A percentile compares a stretch with the other conserved stretches of the same genome.
These are phyloP conservation scores for Pseudoturritis turrita DNA, from an alignment of 345 rosid species.

Conservation along the genomic window DNA sequence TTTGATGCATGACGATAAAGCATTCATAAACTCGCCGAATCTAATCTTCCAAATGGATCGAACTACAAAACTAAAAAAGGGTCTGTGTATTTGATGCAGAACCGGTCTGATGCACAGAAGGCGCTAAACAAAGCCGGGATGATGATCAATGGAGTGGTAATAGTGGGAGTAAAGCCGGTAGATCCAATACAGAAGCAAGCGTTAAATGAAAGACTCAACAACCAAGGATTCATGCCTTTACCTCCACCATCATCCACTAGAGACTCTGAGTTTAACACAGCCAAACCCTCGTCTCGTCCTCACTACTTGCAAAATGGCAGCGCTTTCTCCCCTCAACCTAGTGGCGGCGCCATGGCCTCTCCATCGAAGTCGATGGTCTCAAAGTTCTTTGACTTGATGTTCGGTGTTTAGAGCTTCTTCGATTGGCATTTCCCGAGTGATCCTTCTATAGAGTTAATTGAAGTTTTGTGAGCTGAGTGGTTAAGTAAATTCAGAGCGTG, in stretches of 20 bases:
- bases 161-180: conserved; percentile 86
- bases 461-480: conserved; percentile 12
- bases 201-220: conserved; percentile 64
- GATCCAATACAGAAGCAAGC: conserved; percentile 80
- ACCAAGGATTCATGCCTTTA: conserved; percentile 80
- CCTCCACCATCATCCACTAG: conserved; percentile 50
- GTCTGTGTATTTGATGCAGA: conserved; percentile 44
- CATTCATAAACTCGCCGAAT: not conserved
- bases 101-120: conserved; percentile 82
- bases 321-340: conserved; percentile 44
- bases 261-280: conserved; percentile 38
- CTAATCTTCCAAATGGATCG: not conserved
- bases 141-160: conserved; percentile 77
- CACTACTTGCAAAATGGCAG: conserved; percentile 64
- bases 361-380: conserved; percentile 80
- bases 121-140: conserved; percentile 83
- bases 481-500: conserved; percentile 18
- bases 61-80: not conserved
- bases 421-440: not conserved
- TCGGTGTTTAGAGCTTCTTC: conserved; percentile 47
- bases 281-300: conserved; percentile 43
- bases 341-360: conserved; percentile 70
- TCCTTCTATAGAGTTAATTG: not conserved
- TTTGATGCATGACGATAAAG: conserved; percentile 5
- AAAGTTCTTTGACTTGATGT: conserved; percentile 76